phyloP scores from a whole-genome alignment of 495 filamentous ascomycete genomes.

The Aspergillus indologenus region DNA sequence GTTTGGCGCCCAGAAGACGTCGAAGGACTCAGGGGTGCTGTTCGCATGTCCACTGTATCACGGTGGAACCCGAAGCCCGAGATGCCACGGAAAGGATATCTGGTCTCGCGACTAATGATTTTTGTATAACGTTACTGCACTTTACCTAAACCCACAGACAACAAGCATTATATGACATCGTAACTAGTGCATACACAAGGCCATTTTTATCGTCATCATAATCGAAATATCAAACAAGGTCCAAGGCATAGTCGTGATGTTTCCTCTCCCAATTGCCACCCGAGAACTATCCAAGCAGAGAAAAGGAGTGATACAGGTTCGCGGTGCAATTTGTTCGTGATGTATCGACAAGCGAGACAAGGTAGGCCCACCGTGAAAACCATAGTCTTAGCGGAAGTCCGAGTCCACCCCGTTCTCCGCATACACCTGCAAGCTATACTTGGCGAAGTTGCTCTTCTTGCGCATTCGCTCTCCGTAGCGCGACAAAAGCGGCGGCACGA shows the following conservation, averaged over 20 bases:
- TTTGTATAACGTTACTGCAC: background rate
- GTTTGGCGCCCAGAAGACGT: no score
- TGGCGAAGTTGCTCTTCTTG: conserved; percentile 45
- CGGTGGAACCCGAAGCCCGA: no score
- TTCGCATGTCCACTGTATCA: no score
- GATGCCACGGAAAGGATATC: no score
- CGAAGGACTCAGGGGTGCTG: no score
- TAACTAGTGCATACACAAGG: background rate
- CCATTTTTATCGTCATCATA: background rate
- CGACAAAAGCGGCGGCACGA: conserved; percentile 42
- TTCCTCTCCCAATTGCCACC: background rate
- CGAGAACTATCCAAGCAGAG: no score
- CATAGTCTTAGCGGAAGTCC: background rate
- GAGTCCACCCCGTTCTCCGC: conserved; percentile 24
- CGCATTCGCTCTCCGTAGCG: conserved; percentile 42
- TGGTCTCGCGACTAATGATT: background rate
- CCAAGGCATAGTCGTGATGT: background rate
- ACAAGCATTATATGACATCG: background rate
- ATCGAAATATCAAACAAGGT: background rate
- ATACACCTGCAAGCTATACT: conserved; percentile 40
- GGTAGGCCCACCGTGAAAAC: background rate
- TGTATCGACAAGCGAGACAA: background rate
- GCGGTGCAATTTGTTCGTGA: no score
- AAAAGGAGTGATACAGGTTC: no score
- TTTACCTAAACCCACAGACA: background rate